These are phyloP conservation scores for Naematelia encephala DNA, from an alignment of 768 basidiomycete genomes.

Conservation along the genomic window DNA sequence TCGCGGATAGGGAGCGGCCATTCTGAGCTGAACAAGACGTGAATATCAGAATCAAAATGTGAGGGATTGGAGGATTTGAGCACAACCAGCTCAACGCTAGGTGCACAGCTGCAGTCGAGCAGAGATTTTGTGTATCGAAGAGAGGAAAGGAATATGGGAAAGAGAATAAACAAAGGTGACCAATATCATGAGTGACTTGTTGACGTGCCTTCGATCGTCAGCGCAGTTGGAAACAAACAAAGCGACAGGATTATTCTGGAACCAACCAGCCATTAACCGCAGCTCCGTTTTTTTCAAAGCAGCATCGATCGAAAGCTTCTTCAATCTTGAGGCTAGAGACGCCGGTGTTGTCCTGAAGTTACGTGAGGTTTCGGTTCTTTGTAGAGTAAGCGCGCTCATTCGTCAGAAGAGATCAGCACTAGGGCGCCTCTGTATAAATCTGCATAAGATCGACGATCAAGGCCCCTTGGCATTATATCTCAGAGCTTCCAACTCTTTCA, in stretches of 20 bases:
- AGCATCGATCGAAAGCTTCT: too few species aligned
- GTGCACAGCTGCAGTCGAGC: too few species aligned
- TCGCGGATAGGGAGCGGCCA: slow-evolving; percentile 20
- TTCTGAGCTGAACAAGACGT: background rate
- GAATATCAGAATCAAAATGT: too few species aligned
- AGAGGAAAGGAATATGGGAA: slow-evolving; percentile 7
- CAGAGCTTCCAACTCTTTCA: slow-evolving; percentile 21
- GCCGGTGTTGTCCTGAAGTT: background rate
- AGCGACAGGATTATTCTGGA: background rate
- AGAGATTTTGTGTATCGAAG: too few species aligned
- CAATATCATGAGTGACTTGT: background rate
- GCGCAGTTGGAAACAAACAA: background rate
- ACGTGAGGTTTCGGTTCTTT: background rate
- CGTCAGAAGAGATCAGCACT: background rate
- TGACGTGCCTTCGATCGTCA: slow-evolving; percentile 1
- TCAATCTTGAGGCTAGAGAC: too few species aligned
- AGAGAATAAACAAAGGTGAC: background rate
- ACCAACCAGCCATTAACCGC: background rate
- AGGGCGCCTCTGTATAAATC: background rate
- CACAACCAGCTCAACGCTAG: too few species aligned
- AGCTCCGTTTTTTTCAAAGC: too few species aligned
- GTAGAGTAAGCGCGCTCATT: background rate
- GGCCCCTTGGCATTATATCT: slow-evolving; percentile 35
- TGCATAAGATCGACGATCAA: background rate
- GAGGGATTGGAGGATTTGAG: too few species aligned